phyloP scores from a whole-genome alignment of 805 yeast species.

The Metschnikowia anglica region DNA sequence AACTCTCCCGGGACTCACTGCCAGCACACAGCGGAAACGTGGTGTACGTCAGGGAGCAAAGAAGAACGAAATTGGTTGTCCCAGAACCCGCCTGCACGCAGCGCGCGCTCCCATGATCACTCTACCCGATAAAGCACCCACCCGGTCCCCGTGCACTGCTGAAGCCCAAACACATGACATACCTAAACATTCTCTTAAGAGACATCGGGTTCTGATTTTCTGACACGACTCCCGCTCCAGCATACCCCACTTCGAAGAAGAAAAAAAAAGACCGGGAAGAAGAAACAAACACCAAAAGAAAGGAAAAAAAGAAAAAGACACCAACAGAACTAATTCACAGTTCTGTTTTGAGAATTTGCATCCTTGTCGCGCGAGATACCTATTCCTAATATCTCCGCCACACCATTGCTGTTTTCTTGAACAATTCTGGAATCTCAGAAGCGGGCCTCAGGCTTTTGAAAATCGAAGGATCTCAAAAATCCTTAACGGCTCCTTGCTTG shows the following conservation, averaged over 20 bases:
- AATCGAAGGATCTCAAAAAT: no score
- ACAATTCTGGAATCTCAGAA: no score
- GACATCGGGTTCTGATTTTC: neutral
- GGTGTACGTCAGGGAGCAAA: neutral
- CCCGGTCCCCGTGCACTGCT: slow-evolving; percentile 5
- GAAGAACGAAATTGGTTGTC: neutral
- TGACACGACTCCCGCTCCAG: neutral
- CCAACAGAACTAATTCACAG: no score
- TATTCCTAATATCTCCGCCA: neutral
- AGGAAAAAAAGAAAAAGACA: no score
- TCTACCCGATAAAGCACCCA: slow-evolving; percentile 13
- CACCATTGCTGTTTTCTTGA: slow-evolving; percentile 1
- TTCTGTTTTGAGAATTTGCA: neutral
- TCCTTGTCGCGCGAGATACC: slow-evolving; percentile 1
- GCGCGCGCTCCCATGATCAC: slow-evolving; percentile 14
- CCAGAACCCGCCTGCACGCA: slow-evolving; percentile 7
- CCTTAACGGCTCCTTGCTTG: no score
- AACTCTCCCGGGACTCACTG: neutral
- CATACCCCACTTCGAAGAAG: neutral
- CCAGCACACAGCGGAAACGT: no score
- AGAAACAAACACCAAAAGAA: no score
- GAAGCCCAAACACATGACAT: slow-evolving; percentile 7
- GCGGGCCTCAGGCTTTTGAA: no score
- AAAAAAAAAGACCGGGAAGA: no score
- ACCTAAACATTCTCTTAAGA: neutral